Base-by-base conservation (phyloP, 2,329 filamentous ascomycete genomes). In the Talaromyces sp. region DNA sequence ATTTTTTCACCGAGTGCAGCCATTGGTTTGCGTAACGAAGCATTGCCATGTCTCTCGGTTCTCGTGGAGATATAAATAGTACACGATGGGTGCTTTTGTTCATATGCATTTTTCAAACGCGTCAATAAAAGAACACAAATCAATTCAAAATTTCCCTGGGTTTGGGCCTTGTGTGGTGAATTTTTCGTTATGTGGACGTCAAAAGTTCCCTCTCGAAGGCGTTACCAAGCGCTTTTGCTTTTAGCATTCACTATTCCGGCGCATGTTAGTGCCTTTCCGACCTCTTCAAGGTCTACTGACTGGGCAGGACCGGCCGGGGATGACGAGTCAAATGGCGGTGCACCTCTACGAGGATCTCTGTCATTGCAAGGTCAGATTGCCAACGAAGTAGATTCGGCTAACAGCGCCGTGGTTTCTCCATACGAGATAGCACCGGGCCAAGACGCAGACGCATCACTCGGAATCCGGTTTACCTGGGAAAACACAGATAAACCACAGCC, bases 361-460 rank as follows among this genome's bases (percentile, higher is more conserved):
- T 12, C 21, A 12, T 54, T 64, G 9, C 50, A 56, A 11, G 62
- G 62, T 31, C 58, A 56, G 12, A 50, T 57, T 53, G 58, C 58
- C 12, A 63, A 61, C 19, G 57, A 59, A 9, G 62, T 63, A n/a
- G 19, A 64, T 27, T 48, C 55, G 26, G 54, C 57, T 9, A 55
- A 50, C 26, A 63, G 59, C 10, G 62, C 56, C 7, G 35, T 59
- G n/a, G 54, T 62, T 26, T 41, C 58, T 19, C 50, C 63, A 21
- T 63, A 57, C 52, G n/a, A 56, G 19, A 56, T 65, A 19, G 64
- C 58, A 35, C 29, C 63, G 11, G 64, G 61, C 11, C 63, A 65
- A 52, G 21, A 17, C 12, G 63, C 55, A 8, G 56, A 57, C 19
- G 54, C 61, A 41, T 46, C 54, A n/a, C 14, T 60, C 17, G 63